phyloP scores from a whole-genome alignment of 2,329 filamentous ascomycete genomes.

The Mycogone perniciosa region DNA sequence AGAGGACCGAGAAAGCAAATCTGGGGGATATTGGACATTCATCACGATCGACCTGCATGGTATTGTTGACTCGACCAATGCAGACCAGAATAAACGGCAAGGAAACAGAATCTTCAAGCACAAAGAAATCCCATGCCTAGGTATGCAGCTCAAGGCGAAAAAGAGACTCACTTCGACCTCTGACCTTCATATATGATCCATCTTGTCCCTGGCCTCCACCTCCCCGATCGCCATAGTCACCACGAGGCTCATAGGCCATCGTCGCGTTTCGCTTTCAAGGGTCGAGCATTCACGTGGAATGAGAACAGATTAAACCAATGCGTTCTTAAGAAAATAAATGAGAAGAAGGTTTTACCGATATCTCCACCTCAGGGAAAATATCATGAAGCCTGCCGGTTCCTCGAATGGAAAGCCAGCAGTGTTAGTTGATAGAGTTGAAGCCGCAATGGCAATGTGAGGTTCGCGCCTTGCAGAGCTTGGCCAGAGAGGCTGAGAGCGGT shows the following conservation, averaged over 20 bases:
- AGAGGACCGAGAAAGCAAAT: no score
- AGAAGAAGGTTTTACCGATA: background rate
- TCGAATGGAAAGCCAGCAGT: background rate
- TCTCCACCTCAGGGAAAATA: background rate
- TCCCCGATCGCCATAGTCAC: slow-evolving; percentile 39
- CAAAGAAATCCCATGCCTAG: background rate
- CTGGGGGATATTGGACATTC: no score
- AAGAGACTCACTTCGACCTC: slow-evolving; percentile 44
- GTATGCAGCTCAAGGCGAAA: background rate
- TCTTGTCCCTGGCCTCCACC: slow-evolving; percentile 34
- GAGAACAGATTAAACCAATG: background rate
- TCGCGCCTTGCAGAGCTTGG: slow-evolving; percentile 7
- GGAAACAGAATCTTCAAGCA: background rate
- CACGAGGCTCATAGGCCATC: slow-evolving; percentile 51
- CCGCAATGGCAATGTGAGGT: slow-evolving; percentile 1
- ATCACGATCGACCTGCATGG: background rate
- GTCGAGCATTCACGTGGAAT: slow-evolving; percentile 5
- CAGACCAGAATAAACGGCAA: background rate
- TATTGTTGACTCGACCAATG: background rate
- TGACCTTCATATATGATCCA: slow-evolving; percentile 41
- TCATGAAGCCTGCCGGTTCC: background rate
- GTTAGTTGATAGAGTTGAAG: background rate
- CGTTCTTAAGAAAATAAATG: background rate
- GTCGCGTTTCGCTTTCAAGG: slow-evolving; percentile 19
- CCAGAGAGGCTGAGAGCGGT: slow-evolving; percentile 1